phyloP scores from a whole-genome alignment of 2,329 filamentous ascomycete genomes.

The Pleomassaria siparia region DNA sequence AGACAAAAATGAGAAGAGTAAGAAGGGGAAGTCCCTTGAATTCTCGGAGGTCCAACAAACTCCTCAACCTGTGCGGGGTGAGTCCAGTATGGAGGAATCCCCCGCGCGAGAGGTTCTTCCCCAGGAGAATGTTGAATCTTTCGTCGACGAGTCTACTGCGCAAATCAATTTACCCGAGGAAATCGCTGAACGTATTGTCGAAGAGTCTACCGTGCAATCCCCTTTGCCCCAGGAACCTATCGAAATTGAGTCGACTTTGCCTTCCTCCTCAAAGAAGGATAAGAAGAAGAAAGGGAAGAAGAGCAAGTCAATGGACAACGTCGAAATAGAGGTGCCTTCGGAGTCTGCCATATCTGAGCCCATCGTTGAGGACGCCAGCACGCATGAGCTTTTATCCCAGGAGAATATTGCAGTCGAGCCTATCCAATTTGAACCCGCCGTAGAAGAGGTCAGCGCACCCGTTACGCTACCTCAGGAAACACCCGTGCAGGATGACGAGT shows the following conservation, averaged over 20 bases:
- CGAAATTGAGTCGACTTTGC: not conserved
- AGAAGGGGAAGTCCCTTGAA: conserved; percentile 14
- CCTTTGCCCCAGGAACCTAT: too few species aligned
- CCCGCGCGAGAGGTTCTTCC: not conserved
- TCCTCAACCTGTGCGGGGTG: not conserved
- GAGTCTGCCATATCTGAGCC: not conserved
- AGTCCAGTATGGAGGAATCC: not conserved
- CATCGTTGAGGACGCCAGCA: not conserved
- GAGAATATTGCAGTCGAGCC: too few species aligned
- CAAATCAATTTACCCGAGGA: conserved; percentile 12
- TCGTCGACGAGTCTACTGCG: too few species aligned
- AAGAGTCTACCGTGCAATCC: conserved; percentile 4
- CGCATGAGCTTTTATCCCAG: not conserved
- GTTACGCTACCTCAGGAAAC: too few species aligned
- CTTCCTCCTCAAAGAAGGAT: not conserved
- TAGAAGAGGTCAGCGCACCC: too few species aligned
- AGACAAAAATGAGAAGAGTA: conserved; percentile 47
- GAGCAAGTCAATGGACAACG: not conserved
- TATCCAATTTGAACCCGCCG: too few species aligned
- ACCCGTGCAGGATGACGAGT: not conserved
- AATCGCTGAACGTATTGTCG: not conserved
- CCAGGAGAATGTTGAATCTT: not conserved
- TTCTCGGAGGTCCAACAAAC: not conserved
- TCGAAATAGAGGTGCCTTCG: too few species aligned
- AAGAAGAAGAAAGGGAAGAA: conserved; percentile 1